These are phyloP conservation scores for Rhodamnia argentea DNA, from an alignment of 345 rosid genomes.

Conservation along the genomic window DNA sequence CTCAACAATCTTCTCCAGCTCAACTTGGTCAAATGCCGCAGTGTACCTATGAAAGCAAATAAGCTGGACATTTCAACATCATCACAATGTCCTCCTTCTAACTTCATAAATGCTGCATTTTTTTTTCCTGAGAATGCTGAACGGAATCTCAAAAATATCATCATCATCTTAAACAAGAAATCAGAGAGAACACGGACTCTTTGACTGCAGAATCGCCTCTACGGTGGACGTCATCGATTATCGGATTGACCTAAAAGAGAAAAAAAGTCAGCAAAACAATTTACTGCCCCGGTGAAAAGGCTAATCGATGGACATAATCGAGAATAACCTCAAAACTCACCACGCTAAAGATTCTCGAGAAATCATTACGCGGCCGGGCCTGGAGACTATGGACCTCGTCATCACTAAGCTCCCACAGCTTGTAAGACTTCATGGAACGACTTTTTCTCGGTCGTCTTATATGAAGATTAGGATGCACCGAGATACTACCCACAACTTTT, in stretches of 20 bases:
- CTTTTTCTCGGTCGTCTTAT: constrained; percentile 18
- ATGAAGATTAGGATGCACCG: background rate
- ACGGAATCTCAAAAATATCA: background rate
- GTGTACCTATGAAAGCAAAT: constrained; percentile 46
- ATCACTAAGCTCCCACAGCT: constrained; percentile 50
- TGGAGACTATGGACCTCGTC: constrained; percentile 46
- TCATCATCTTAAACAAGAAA: background rate
- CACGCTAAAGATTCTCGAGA: constrained; percentile 54
- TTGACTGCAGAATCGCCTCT: constrained; percentile 83
- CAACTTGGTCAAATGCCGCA: constrained; percentile 69
- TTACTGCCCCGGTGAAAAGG: background rate
- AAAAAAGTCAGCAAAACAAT: background rate
- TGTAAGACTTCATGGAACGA: constrained; percentile 73
- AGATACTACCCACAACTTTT: background rate
- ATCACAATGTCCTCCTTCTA: background rate
- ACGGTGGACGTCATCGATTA: constrained; percentile 58
- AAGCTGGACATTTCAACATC: background rate
- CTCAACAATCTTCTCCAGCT: constrained; percentile 42
- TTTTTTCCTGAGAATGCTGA: no score
- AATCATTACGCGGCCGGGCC: constrained; percentile 79
- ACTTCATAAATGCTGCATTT: no score
- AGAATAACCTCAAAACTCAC: constrained; percentile 17
- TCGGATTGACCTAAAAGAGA: constrained; percentile 49
- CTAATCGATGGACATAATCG: background rate
- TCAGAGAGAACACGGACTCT: constrained; percentile 35